These are phyloP conservation scores for Mollisiaceae sp. DNA, from an alignment of 2,329 filamentous ascomycete genomes.

Conservation along the genomic window DNA sequence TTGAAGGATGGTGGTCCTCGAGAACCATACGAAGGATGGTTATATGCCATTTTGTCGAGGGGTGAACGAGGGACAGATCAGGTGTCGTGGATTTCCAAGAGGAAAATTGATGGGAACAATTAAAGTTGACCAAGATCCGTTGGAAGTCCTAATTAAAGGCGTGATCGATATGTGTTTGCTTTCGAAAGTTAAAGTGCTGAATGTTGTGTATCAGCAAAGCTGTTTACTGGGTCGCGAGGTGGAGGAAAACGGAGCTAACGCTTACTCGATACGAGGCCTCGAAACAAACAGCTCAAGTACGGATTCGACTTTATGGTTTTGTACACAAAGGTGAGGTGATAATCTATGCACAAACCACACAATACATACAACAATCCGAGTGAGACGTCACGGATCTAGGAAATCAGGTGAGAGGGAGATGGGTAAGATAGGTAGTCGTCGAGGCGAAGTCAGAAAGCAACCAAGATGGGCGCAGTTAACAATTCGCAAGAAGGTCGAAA, in stretches of 20 bases:
- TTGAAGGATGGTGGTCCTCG: constrained; percentile 2
- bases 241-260: constrained; percentile 4
- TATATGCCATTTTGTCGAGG: constrained; percentile 2
- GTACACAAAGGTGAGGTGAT: constrained; percentile 20
- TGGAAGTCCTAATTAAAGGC: not conserved
- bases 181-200: not conserved
- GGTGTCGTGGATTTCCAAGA: not conserved
- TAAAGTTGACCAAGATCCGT: not conserved
- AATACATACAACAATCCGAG: constrained; percentile 23
- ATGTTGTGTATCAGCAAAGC: constrained; percentile 1
- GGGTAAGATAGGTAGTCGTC: not conserved
- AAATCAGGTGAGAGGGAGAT: constrained; percentile 13
- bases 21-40: not conserved
- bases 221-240: not conserved
- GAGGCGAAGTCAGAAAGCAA: constrained; percentile 27
- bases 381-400: constrained; percentile 9
- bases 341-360: constrained; percentile 26
- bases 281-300: constrained; percentile 24
- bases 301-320: constrained; percentile 12
- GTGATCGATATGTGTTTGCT: not conserved
- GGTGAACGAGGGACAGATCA: not conserved
- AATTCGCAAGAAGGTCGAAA: not conserved
- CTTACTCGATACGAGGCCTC: constrained; percentile 11
- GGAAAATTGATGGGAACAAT: not conserved
- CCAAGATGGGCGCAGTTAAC: constrained; percentile 6